Base-by-base conservation (phyloP, 2,329 filamentous ascomycete genomes). In the Madurella fahalii region DNA sequence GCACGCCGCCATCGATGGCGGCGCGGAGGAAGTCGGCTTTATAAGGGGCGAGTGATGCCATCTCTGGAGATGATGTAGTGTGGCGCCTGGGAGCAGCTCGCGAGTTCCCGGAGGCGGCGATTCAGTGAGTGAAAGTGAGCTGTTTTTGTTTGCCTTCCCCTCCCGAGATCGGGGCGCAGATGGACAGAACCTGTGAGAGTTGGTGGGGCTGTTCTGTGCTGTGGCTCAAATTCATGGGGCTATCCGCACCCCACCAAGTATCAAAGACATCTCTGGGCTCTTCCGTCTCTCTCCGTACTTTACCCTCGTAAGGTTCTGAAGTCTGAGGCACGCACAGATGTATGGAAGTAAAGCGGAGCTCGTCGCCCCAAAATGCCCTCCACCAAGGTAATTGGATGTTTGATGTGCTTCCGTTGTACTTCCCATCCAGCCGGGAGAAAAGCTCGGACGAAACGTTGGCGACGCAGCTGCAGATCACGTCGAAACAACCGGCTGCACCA, bases 11-110 rank as follows among this genome's bases (percentile, higher is more conserved):
- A 18, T 76, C 72, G 62, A 92, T 79, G 67, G 86, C 82, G 54
- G 87, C 81, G 67, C 82, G 72, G 64, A 94, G 80, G 71, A 95
- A 90, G 57, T 81, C 78, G 61, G 82, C 74, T 73, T 94, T 94
- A 77, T 87, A 88, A 49, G 79, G 71, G 39, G 81, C 71, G 31
- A 87, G 77, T 52, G 69, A 56, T 54, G 74, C 62, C 75, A 77
- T 79, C 51, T 57, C 69, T 59, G 52, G 47, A 43, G 40, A 47
- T 50, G 34, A 37, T 37, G 34, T 11, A 37, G 34, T 9, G 4
- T 15, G 13, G 34, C 13, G 13, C 34, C 7, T 37, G 34, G 13
- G 13, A 4, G 9, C 2, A 37, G 34, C 34, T 37, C 34, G 9
- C 34, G 34, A 15, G 34, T n/a, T n/a, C n/a, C n/a, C n/a, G n/a